Percentiles rank a stretch among this genome's conserved stretches.
Conservation (phyloP, 1,284 basidiomycete species). For the Cryptococcus amylolentus region DNA sequence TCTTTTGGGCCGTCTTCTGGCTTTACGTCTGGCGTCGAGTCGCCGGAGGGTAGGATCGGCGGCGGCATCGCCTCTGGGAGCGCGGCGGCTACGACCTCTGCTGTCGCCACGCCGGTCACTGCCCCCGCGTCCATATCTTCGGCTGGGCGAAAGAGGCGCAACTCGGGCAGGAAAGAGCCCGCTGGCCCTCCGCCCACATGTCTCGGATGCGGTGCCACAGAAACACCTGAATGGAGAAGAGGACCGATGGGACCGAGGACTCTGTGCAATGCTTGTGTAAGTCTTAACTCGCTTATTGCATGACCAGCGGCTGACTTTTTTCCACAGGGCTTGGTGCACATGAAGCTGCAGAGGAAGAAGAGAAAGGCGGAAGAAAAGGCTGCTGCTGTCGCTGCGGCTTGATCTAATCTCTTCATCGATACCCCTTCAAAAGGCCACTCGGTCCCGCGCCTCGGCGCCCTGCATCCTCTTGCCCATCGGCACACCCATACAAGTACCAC, state of each 20-base stretch:
- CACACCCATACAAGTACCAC: too few species aligned
- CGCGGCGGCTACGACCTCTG: too few species aligned
- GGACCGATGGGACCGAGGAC: slow-evolving; percentile 49
- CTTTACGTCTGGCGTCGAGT: too few species aligned
- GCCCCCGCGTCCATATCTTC: neutral
- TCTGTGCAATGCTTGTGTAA: slow-evolving; percentile 49
- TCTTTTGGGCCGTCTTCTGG: too few species aligned
- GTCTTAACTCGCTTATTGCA: slow-evolving; percentile 9
- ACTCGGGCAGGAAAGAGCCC: slow-evolving; percentile 5
- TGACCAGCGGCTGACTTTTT: neutral
- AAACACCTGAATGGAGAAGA: slow-evolving; percentile 50
- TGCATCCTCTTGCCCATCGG: too few species aligned
- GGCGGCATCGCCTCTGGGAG: too few species aligned
- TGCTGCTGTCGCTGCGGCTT: slow-evolving; percentile 8
- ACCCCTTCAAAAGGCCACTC: too few species aligned
- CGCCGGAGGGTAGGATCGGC: too few species aligned
- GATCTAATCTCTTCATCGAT: too few species aligned
- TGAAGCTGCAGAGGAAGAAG: slow-evolving; percentile 45
- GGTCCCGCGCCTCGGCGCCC: too few species aligned
- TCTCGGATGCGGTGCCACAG: slow-evolving; percentile 47
- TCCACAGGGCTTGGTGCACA: slow-evolving; percentile 42
- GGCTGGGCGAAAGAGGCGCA: slow-evolving; percentile 5
- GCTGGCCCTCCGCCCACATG: slow-evolving; percentile 28
- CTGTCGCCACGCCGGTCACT: too few species aligned
- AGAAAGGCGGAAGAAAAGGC: slow-evolving; percentile 39